A percentile compares a stretch with the other conserved stretches of the same genome.
Conservation (phyloP, 2,329 filamentous ascomycete species). For the Cordyceps sp. region DNA sequence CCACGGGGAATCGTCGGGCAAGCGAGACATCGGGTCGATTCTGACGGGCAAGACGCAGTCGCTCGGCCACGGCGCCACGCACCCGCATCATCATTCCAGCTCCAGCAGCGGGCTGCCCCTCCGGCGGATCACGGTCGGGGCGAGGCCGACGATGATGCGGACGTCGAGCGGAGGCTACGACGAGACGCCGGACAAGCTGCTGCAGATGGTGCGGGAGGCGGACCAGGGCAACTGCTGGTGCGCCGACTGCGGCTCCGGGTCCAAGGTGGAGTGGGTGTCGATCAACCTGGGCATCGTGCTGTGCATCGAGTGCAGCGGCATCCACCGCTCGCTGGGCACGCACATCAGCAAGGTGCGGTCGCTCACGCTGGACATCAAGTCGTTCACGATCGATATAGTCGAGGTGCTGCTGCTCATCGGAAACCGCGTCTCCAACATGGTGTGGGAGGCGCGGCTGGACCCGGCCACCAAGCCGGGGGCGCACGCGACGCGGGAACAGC, state of each 20-base stretch:
- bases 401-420: conserved; percentile 83
- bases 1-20: conserved; percentile 38
- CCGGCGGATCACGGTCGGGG: conserved; percentile 81
- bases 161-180: conserved; percentile 57
- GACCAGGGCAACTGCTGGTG: conserved; percentile 90
- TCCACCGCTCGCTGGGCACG: conserved; percentile 87
- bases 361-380: conserved; percentile 85
- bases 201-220: conserved; percentile 74
- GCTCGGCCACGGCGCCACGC: conserved; percentile 35
- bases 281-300: conserved; percentile 94
- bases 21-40: conserved; percentile 81
- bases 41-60: conserved; percentile 83
- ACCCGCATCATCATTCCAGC: conserved; percentile 29
- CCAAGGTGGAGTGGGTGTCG: conserved; percentile 96
- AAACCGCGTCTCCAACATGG: conserved; percentile 88
- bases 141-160: conserved; percentile 57
- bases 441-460: conserved; percentile 84
- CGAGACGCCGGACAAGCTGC: conserved; percentile 68
- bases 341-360: conserved; percentile 97
- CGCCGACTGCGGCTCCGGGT: conserved; percentile 80
- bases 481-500: conserved; percentile 71
- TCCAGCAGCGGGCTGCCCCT: conserved; percentile 41
- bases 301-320: conserved; percentile 95
- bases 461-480: conserved; percentile 54
- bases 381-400: conserved; percentile 92